These are phyloP conservation scores for Eimeria brunetti DNA, from an alignment of 169 alveolate genomes.

Conservation along the genomic window DNA sequence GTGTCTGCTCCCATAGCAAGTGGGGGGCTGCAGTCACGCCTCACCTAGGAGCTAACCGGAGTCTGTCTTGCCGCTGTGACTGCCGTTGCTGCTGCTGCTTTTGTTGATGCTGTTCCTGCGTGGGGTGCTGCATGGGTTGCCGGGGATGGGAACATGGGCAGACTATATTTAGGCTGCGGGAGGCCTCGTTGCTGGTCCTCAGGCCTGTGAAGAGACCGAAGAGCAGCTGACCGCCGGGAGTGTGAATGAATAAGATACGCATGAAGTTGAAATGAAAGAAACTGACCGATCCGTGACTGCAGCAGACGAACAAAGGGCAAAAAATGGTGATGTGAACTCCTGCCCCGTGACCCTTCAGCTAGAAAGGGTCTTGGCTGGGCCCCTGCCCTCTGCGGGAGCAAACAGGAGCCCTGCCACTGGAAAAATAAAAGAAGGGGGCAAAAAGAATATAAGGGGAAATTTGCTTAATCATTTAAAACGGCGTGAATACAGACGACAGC, in stretches of 20 bases:
- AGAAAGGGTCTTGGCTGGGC: neutral
- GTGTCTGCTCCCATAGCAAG: slow-evolving; percentile 45
- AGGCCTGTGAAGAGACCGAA: slow-evolving; percentile 33
- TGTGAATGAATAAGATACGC: neutral
- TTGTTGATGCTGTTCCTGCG: neutral
- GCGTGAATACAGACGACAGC: neutral
- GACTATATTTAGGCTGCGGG: slow-evolving; percentile 15
- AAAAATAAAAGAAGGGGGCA: neutral
- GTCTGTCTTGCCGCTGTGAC: slow-evolving; percentile 13
- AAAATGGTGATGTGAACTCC: slow-evolving; percentile 6
- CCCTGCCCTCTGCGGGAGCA: slow-evolving; percentile 52
- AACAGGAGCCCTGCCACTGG: slow-evolving; percentile 31
- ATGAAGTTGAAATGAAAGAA: slow-evolving; percentile 15
- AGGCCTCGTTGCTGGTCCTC: slow-evolving; percentile 35
- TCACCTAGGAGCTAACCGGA: slow-evolving; percentile 6
- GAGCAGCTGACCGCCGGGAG: slow-evolving; percentile 11
- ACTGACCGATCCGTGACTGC: neutral
- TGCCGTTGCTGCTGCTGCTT: slow-evolving; percentile 42
- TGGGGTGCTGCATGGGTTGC: slow-evolving; percentile 46
- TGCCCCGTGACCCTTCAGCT: slow-evolving; percentile 10
- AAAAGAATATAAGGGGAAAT: neutral
- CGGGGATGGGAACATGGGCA: slow-evolving; percentile 13
- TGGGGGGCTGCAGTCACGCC: slow-evolving; percentile 24
- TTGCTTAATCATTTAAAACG: neutral
- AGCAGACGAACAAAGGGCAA: neutral